Percentiles rank a stretch among this genome's conserved stretches.
These are phyloP conservation scores for Phaffomyces antillensis DNA, from an alignment of 805 yeast genomes.

Conservation along the genomic window DNA sequence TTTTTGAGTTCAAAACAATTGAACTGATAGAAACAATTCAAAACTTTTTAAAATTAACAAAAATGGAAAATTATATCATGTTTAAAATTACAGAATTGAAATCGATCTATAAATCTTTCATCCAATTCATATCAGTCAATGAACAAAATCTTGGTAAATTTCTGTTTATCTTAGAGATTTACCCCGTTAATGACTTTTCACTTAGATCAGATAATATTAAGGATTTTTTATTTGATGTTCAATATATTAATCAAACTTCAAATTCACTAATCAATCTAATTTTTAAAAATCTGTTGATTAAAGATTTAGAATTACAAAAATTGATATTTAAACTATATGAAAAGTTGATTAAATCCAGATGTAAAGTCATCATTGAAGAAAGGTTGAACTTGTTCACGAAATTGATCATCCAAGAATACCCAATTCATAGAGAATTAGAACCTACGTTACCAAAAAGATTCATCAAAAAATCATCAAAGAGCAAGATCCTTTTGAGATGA, in stretches of 20 bases:
- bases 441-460: not conserved
- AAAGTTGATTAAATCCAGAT: constrained; percentile 6
- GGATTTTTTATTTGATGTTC: constrained; percentile 15
- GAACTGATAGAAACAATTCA: constrained; percentile 17
- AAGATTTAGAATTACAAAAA: constrained; percentile 8
- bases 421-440: too few species aligned
- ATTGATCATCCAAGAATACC: constrained; percentile 2
- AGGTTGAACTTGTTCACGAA: constrained; percentile 13
- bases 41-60: constrained; percentile 5
- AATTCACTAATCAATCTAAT: constrained; percentile 9
- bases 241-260: constrained; percentile 1
- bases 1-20: constrained; percentile 24
- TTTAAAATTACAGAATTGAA: not conserved
- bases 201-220: not conserved
- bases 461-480: not conserved
- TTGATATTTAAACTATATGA: constrained; percentile 8
- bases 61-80: not conserved
- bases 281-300: constrained; percentile 15
- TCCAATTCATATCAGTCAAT: constrained; percentile 1
- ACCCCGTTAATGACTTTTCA: constrained; percentile 8
- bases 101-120: constrained; percentile 1
- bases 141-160: constrained; percentile 11
- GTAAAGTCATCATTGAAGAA: constrained; percentile 12
- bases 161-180: constrained; percentile 19
- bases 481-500: not conserved